Evolutionary conservation across 306 rosid species (phyloP), one percentile per base, ranked within the genome.

Genomic region (Quercus glauca): DNA sequence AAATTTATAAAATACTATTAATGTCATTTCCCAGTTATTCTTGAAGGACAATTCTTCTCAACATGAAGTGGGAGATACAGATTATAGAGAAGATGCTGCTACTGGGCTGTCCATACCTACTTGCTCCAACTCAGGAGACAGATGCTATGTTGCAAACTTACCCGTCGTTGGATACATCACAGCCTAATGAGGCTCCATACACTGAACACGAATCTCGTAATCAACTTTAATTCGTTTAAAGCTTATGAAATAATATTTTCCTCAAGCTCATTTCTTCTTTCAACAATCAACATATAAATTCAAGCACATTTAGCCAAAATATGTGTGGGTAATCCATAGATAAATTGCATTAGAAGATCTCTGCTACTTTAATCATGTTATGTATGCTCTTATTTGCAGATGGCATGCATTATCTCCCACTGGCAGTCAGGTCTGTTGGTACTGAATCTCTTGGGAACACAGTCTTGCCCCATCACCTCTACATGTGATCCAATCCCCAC

Each of bases 81-180:
- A 18, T 57, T 21, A 57, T 1, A 7, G 2, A 28, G 21, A 29
- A 64, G 14, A 71, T n/a, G 21, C 77, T 21, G 59, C 15, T 9
- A 52, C 72, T 25, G 52, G 81, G 26, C 65, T 70, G 15, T 55
- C 76, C 19, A 74, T 23, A 28, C 26, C 71, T 56, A 3, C 55
- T 19, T 71, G 55, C 67, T 52, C 83, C 14, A 76, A 81, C 37
- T 29, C 63, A 15, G 74, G 20, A 80, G 80, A 41, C 15, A 55
- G 63, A 57, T 26, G 28, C 3, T 9, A 5, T 45, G 25, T 10
- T 25, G 3, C 53, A 61, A 76, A 52, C 25, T 43, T 37, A 68
- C 5, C 56, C 37, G 56, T 23, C 20, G 21, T 14, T 35, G 33
- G 53, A 74, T 19, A 43, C 79, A 23, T 55, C 52, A 14, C 35